Percentiles rank a stretch among this genome's conserved stretches.
Conservation (phyloP, 495 filamentous ascomycete genomes). For the Daldinia concentrica region DNA sequence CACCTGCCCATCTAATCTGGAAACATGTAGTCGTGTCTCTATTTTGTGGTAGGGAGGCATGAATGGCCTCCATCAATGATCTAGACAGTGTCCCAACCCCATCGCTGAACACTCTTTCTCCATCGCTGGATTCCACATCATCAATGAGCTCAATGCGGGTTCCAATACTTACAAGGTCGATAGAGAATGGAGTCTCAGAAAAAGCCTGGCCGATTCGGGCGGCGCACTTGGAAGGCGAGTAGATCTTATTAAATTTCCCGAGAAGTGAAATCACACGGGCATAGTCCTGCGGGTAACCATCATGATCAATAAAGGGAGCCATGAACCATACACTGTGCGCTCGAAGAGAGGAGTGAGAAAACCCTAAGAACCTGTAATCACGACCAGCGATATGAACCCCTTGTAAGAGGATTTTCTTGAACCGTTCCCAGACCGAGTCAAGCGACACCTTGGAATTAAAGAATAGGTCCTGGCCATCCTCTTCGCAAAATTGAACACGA, state of each 20-base stretch:
- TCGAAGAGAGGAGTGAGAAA: conserved; percentile 78
- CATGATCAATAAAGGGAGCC: conserved; percentile 68
- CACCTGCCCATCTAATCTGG: conserved; percentile 76
- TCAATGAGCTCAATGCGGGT: conserved; percentile 50
- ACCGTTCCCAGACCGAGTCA: conserved; percentile 66
- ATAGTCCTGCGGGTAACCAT: conserved; percentile 51
- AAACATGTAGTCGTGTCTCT: conserved; percentile 66
- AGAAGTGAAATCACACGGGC: conserved; percentile 65
- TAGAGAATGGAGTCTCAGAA: conserved; percentile 72
- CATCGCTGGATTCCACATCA: conserved; percentile 51
- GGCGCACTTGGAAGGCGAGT: conserved; percentile 76
- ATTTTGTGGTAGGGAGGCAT: conserved; percentile 53
- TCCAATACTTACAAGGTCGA: conserved; percentile 51
- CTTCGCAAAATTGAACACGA: conserved; percentile 76
- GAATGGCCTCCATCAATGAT: conserved; percentile 63
- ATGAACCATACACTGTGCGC: conserved; percentile 77
- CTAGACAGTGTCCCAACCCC: conserved; percentile 78
- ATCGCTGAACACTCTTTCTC: conserved; percentile 74
- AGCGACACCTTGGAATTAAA: conserved; percentile 65
- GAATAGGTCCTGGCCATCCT: conserved; percentile 70
- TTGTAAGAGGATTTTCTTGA: conserved; percentile 62
- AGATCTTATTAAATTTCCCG: conserved; percentile 71
- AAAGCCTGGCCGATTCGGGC: conserved; percentile 87
- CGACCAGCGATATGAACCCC: conserved; percentile 72
- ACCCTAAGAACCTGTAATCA: conserved; percentile 75